Conservation (phyloP, 345 rosid species). For the Hevea brasiliensis region DNA sequence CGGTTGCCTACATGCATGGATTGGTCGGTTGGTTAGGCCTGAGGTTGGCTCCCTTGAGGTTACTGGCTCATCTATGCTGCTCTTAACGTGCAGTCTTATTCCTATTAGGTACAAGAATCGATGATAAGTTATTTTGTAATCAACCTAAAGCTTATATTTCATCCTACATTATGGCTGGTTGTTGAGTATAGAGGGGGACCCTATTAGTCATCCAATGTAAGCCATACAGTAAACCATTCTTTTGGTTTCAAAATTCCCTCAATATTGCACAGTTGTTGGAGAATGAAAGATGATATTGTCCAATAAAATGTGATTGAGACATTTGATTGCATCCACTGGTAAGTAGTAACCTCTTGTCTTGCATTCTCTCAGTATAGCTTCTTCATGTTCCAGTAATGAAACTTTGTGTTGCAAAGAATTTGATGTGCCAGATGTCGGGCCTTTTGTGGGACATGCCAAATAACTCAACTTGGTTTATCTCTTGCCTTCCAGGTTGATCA, state of each 20-base stretch:
- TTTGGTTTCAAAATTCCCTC: no score
- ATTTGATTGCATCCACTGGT: no score
- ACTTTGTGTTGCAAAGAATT: not conserved
- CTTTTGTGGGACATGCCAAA: not conserved
- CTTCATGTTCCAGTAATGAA: not conserved
- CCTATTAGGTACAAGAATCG: not conserved
- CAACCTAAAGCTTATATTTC: not conserved
- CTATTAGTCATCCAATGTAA: no score
- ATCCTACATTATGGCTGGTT: not conserved
- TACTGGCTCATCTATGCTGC: not conserved
- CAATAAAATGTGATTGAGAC: not conserved
- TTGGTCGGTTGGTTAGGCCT: not conserved
- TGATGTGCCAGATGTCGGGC: not conserved
- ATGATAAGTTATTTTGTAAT: no score
- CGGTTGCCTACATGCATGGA: not conserved
- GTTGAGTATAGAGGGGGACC: not conserved
- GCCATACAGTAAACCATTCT: no score
- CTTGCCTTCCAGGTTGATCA: constrained; percentile 63
- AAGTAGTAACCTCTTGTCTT: not conserved
- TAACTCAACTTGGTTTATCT: constrained; percentile 10
- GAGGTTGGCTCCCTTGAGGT: not conserved
- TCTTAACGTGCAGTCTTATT: no score
- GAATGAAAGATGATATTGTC: not conserved
- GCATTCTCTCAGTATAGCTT: not conserved
- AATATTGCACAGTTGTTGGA: not conserved